These are phyloP conservation scores for Tephrocybe sp. DNA, from an alignment of 768 basidiomycete genomes.

Conservation along the genomic window DNA sequence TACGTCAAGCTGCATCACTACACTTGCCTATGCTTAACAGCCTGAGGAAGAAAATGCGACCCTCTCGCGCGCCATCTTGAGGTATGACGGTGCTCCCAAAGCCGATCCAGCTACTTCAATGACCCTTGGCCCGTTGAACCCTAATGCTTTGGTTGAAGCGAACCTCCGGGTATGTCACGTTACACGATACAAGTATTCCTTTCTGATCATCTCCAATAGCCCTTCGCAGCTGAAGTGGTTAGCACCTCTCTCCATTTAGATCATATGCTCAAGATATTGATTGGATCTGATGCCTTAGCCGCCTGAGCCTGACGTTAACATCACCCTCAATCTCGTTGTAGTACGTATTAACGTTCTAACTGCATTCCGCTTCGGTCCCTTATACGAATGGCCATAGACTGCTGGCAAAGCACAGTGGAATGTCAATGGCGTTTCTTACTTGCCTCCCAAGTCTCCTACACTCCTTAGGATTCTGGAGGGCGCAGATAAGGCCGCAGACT, in stretches of 20 bases:
- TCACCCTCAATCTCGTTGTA: constrained; percentile 24
- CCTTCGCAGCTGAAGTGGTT: constrained; percentile 5
- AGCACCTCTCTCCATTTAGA: too few relatives aligned
- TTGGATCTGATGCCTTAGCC: constrained; percentile 6
- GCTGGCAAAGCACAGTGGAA: constrained; percentile 27
- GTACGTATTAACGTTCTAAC: constrained; percentile 13
- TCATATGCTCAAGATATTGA: background rate
- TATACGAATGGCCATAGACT: constrained; percentile 6
- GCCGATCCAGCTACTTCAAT: constrained; percentile 28
- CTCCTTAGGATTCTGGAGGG: constrained; percentile 37
- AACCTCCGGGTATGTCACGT: constrained; percentile 8
- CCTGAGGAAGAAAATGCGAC: constrained; percentile 27
- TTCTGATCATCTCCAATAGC: background rate
- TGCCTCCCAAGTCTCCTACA: constrained; percentile 27
- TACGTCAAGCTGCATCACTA: constrained; percentile 5
- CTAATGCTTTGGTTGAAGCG: constrained; percentile 28
- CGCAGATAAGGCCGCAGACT: constrained; percentile 23
- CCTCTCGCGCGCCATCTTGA: constrained; percentile 32
- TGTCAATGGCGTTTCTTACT: constrained; percentile 32
- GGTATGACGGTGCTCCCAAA: constrained; percentile 31
- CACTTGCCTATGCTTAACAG: background rate
- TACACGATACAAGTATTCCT: too few relatives aligned
- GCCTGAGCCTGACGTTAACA: constrained; percentile 24
- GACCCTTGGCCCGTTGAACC: constrained; percentile 19
- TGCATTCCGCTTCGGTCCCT: too few relatives aligned